Conservation (phyloP, 2,329 filamentous ascomycete species). For the Purpureocillium takamizusanense region DNA sequence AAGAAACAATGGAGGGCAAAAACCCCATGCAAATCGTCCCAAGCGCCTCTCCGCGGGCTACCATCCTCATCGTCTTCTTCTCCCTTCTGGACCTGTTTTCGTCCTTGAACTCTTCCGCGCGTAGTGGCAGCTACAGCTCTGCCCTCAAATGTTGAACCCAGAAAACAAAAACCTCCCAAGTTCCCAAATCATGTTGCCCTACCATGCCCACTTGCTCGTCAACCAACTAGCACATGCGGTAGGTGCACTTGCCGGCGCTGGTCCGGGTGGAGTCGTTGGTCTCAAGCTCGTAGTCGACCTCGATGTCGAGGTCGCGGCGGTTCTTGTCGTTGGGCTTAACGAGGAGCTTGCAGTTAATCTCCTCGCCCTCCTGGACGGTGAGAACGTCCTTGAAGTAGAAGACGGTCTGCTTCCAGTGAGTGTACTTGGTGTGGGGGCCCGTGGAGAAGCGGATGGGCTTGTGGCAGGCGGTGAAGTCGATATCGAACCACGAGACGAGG, state of each 20-base stretch:
- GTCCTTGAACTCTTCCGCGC: too few species aligned
- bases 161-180: too few species aligned
- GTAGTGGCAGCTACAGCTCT: too few species aligned
- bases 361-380: conserved; percentile 82
- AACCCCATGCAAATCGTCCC: too few species aligned
- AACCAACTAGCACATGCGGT: conserved; percentile 64
- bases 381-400: conserved; percentile 94
- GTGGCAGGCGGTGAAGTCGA: conserved; percentile 96
- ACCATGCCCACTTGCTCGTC: too few species aligned
- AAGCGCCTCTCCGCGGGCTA: too few species aligned
- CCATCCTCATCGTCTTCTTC: too few species aligned
- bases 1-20: too few species aligned
- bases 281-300: conserved; percentile 71
- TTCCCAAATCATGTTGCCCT: too few species aligned
- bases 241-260: conserved; percentile 62
- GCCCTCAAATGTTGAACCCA: too few species aligned
- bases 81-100: too few species aligned
- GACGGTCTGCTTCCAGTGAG: conserved; percentile 99
- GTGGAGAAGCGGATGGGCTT: conserved; percentile 96
- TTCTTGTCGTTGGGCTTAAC: conserved; percentile 93
- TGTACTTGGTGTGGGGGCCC: conserved; percentile 96
- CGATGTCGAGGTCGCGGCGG: conserved; percentile 88
- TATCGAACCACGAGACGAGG: conserved; percentile 97
- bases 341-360: conserved; percentile 61
- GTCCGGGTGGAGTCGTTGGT: conserved; percentile 63